Conservation (phyloP, 2,329 filamentous ascomycete genomes). For the Epichloe sylvatica region DNA sequence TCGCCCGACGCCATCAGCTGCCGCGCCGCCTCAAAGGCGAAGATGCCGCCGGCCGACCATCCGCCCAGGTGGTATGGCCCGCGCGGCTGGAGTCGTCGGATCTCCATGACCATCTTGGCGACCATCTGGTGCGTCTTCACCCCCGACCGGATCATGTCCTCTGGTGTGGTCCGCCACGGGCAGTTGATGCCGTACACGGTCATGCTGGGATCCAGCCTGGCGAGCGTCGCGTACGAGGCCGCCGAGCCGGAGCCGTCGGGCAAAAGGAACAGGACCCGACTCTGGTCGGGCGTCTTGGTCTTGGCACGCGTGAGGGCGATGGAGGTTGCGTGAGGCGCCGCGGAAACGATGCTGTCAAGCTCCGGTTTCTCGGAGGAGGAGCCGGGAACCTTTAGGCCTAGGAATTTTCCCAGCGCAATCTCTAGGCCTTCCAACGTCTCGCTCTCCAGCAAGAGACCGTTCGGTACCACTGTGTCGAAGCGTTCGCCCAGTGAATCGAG, state of each 20-base stretch:
- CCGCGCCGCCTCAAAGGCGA: constrained; percentile 52
- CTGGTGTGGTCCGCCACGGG: constrained; percentile 6
- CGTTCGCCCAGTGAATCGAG: not conserved
- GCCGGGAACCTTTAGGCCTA: too few relatives aligned
- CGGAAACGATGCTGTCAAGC: not conserved
- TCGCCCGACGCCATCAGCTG: constrained; percentile 45
- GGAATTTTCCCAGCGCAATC: too few relatives aligned
- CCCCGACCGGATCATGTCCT: not conserved
- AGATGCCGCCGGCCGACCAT: constrained; percentile 66
- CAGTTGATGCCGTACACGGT: constrained; percentile 11
- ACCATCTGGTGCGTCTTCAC: not conserved
- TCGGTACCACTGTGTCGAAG: too few relatives aligned
- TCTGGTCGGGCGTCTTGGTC: not conserved
- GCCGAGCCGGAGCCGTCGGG: constrained; percentile 19
- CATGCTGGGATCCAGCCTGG: not conserved
- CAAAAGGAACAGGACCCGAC: constrained; percentile 13
- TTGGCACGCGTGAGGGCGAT: not conserved
- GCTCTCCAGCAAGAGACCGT: too few relatives aligned
- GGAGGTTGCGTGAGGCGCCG: not conserved
- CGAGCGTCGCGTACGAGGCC: constrained; percentile 12
- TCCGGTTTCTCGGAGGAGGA: too few relatives aligned
- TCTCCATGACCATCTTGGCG: constrained; percentile 2
- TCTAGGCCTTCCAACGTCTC: too few relatives aligned
- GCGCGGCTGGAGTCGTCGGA: constrained; percentile 3
- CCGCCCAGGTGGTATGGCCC: constrained; percentile 30